These are phyloP conservation scores for Marasmius sp. DNA, from an alignment of 1,284 basidiomycete species.

Conservation along the genomic window DNA sequence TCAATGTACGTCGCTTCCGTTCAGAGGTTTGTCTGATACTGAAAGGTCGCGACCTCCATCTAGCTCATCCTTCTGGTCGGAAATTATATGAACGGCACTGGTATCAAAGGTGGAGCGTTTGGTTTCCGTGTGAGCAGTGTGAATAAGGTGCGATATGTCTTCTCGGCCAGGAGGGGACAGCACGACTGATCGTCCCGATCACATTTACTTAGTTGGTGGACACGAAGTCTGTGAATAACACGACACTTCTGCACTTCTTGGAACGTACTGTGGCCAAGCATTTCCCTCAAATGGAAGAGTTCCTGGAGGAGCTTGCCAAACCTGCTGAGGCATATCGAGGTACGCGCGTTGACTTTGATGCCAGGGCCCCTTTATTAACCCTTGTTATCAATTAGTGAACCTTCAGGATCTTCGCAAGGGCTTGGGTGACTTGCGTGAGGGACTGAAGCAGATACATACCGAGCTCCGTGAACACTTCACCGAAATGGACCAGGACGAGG, in stretches of 20 bases:
- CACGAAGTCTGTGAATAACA: slow-evolving; percentile 93
- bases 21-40: slow-evolving; percentile 11
- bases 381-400: slow-evolving; percentile 52
- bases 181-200: background rate
- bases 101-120: slow-evolving; percentile 95
- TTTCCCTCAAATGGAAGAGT: slow-evolving; percentile 87
- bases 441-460: slow-evolving; percentile 73
- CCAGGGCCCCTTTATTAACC: background rate
- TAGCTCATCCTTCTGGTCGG: slow-evolving; percentile 93
- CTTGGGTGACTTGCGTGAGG: slow-evolving; percentile 72
- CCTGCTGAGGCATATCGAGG: slow-evolving; percentile 94
- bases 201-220: slow-evolving; percentile 78
- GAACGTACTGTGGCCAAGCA: slow-evolving; percentile 88
- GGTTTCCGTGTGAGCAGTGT: slow-evolving; percentile 98
- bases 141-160: slow-evolving; percentile 70
- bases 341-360: slow-evolving; percentile 31
- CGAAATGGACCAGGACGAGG: slow-evolving; percentile 68
- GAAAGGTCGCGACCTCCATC: slow-evolving; percentile 15
- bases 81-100: slow-evolving; percentile 98
- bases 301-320: slow-evolving; percentile 86
- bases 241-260: slow-evolving; percentile 93
- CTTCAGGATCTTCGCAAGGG: slow-evolving; percentile 77
- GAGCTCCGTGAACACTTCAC: slow-evolving; percentile 82
- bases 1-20: slow-evolving; percentile 55
- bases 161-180: background rate